Percentiles rank a stretch among this genome's conserved stretches.
Conservation (phyloP, 345 rosid species). For the Carallia brachiata region DNA sequence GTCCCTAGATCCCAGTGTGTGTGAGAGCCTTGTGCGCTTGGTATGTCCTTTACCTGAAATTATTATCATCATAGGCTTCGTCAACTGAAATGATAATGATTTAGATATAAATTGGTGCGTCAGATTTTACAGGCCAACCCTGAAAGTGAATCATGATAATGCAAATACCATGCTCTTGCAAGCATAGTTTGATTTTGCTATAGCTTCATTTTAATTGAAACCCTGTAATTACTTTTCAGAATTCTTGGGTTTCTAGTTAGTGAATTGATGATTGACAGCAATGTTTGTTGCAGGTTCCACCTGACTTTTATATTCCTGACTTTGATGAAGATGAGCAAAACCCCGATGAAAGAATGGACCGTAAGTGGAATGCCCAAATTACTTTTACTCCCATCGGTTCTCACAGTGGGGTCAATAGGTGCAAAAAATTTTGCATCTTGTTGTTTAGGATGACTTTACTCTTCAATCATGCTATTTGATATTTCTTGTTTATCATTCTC, state of each 20-base stretch:
- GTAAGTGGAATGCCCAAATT: slow-evolving; percentile 47
- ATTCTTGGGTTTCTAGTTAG: neutral
- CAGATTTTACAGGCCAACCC: no score
- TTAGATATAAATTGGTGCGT: no score
- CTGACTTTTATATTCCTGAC: slow-evolving; percentile 90
- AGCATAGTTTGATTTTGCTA: no score
- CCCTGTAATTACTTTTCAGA: no score
- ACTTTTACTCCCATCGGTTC: neutral
- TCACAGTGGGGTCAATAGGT: neutral
- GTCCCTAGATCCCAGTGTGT: no score
- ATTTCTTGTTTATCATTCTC: slow-evolving; percentile 19
- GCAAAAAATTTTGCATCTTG: neutral
- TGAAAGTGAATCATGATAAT: no score
- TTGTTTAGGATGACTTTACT: neutral
- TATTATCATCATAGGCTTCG: no score
- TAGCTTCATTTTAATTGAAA: no score
- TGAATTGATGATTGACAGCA: neutral
- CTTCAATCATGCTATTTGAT: neutral
- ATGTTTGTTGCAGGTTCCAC: slow-evolving; percentile 67
- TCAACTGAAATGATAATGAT: no score
- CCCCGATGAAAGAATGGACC: slow-evolving; percentile 80
- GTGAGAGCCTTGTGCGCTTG: no score
- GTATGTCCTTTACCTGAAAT: no score
- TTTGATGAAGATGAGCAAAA: slow-evolving; percentile 88
- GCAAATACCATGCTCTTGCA: no score